Base-by-base conservation (phyloP, 164 flowering plant genomes). In the Buxus sempervirens region DNA sequence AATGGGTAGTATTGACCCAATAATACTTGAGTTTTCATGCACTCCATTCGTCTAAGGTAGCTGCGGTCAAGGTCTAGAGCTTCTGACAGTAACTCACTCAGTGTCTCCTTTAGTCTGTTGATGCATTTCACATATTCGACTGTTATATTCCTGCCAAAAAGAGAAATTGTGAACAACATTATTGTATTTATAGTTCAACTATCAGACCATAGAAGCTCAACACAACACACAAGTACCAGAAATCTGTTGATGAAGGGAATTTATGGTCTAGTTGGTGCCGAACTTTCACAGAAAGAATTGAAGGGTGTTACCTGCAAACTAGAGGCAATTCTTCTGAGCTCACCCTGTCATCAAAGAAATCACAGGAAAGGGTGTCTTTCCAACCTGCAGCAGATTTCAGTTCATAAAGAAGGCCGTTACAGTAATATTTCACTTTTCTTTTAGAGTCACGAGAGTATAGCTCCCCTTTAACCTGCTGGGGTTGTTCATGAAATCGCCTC, bases 341-440 rank as follows among this genome's bases (percentile, higher is more conserved):
- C 24, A 58, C 38, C 7, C 7, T 7, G 56, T 3, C 21, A 60
- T 28, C 61, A 70, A 26, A 22, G 22, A 1, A 32, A 32, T 32
- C 38, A 32, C 51, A 41, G 20, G 1, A 1, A 23, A 73, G 23
- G 5, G 74, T 56, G 42, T 77, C 80, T 65, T 69, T 73, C 80
- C 77, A 77, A 28, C 53, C 51, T 19, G 77, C 76, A 7, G 71
- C 54, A n/a, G n/a, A n/a, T 12, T 21, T 12, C 7, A 74, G 25
- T 13, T 32, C 23, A 60, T 64, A 76, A 58, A 76, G 27, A 53
- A 69, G 60, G 28, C 41, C 60, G n/a, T 76, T 76, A 61, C 70
- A 53, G 21, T n/a, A 13, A 22, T 51, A 72, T n/a, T 2, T 61
- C 19, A 72, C 71, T 23, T 24, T 27, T 26, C 25, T 68, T 3